Conservation (phyloP, 73 alveolate species). For the Uronychia setigera region DNA sequence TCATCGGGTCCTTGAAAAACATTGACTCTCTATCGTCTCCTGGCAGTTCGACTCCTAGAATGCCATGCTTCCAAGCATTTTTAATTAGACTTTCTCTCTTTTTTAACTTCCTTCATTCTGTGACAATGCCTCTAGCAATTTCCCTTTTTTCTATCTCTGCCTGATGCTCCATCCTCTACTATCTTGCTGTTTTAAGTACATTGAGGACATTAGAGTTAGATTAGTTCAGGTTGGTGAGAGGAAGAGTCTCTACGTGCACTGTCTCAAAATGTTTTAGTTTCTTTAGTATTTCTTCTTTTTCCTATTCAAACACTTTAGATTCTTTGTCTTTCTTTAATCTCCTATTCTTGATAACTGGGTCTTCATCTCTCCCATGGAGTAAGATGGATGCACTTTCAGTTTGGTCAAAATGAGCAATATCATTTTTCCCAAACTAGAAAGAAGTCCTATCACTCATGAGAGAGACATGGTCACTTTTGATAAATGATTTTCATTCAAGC, state of each 20-base stretch:
- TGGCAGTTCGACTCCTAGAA: constrained; percentile 44
- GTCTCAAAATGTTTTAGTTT: background rate
- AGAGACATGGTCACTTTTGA: background rate
- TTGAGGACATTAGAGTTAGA: background rate
- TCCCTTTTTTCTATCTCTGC: background rate
- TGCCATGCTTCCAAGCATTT: constrained; percentile 47
- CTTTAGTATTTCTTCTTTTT: background rate
- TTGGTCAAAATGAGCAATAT: background rate
- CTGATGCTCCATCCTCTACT: background rate
- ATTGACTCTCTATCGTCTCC: background rate
- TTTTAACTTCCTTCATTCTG: background rate
- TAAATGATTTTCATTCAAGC: background rate
- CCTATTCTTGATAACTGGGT: background rate
- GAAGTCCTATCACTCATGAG: background rate
- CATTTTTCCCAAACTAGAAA: background rate
- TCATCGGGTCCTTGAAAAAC: background rate
- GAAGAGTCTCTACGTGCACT: too few species aligned
- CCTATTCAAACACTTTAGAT: background rate
- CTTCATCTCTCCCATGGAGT: background rate
- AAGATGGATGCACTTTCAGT: background rate
- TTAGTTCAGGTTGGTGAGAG: too few species aligned
- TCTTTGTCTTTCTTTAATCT: background rate
- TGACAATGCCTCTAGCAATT: background rate
- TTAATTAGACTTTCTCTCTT: constrained; percentile 49
- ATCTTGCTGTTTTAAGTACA: background rate